These are phyloP conservation scores for Herpetomonas muscarum DNA, from an alignment of 208 protist genomes.

Conservation along the genomic window DNA sequence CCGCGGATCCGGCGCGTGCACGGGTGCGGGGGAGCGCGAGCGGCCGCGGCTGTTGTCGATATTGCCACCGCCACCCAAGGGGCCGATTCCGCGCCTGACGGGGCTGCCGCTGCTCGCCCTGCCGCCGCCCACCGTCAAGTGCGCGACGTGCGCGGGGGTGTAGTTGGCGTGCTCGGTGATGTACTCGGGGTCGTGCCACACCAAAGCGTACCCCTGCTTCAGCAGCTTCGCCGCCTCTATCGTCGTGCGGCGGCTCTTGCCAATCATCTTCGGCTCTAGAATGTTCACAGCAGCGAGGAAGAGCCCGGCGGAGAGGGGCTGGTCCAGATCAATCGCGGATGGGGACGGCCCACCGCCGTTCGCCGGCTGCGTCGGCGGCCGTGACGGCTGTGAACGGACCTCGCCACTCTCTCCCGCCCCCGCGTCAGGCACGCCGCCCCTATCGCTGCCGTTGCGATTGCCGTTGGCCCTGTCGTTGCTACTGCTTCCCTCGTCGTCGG, in stretches of 20 bases:
- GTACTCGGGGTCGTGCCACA: conserved; percentile 48
- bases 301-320: conserved; percentile 36
- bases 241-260: conserved; percentile 49
- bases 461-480: background rate
- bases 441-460: background rate
- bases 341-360: background rate
- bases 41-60: no score
- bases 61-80: no score
- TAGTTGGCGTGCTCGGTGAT: conserved; percentile 14
- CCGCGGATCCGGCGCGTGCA: conserved; percentile 23
- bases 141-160: no score
- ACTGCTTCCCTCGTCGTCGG: background rate
- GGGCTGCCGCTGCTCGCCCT: no score
- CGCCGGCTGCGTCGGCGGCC: background rate
- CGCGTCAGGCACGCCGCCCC: background rate
- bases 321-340: conserved; percentile 42
- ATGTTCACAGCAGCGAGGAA: conserved; percentile 64
- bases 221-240: conserved; percentile 66
- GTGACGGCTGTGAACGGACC: background rate
- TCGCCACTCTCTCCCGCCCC: background rate
- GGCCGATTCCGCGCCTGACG: no score
- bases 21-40: conserved; percentile 22
- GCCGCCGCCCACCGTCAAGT: no score
- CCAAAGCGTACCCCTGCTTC: conserved; percentile 60
- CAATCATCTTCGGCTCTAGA: conserved; percentile 59